Percentiles rank a stretch among this genome's conserved stretches.
phyloP scores from a whole-genome alignment of 1,284 basidiomycete genomes.

The Testicularia cyperi region DNA sequence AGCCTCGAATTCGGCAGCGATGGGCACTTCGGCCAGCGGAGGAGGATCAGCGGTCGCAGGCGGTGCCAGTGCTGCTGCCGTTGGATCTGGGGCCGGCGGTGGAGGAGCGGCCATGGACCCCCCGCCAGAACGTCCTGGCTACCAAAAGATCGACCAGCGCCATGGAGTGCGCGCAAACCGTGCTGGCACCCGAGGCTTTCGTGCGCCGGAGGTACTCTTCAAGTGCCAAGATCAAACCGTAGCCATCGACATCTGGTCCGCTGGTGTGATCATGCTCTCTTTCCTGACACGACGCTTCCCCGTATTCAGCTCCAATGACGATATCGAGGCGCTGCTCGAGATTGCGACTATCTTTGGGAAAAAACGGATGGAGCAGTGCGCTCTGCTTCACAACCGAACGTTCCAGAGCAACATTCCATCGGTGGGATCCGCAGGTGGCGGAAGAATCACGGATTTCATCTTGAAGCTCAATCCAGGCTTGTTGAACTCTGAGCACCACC shows the following conservation, averaged over 20 bases:
- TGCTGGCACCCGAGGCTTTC: slow-evolving; percentile 93
- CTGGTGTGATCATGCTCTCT: slow-evolving; percentile 86
- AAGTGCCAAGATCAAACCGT: slow-evolving; percentile 88
- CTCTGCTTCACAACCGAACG: slow-evolving; percentile 73
- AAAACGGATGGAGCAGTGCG: slow-evolving; percentile 78
- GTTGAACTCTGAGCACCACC: slow-evolving; percentile 33
- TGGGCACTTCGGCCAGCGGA: too few species aligned
- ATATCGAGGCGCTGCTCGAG: slow-evolving; percentile 93
- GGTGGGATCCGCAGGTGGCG: slow-evolving; percentile 20
- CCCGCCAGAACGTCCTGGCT: slow-evolving; percentile 51
- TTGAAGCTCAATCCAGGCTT: slow-evolving; percentile 48
- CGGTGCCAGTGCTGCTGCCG: slow-evolving; percentile 1
- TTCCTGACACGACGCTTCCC: slow-evolving; percentile 92
- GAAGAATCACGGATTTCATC: slow-evolving; percentile 49
- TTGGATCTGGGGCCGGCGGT: slow-evolving; percentile 61
- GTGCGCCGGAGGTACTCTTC: slow-evolving; percentile 91
- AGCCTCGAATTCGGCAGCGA: slow-evolving; percentile 19
- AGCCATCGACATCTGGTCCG: slow-evolving; percentile 97
- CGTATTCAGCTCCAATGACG: slow-evolving; percentile 89
- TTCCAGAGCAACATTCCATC: slow-evolving; percentile 52
- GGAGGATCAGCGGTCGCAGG: too few species aligned
- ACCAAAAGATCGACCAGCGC: slow-evolving; percentile 55
- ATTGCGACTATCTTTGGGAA: slow-evolving; percentile 85
- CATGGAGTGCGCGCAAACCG: slow-evolving; percentile 90
- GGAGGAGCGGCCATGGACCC: slow-evolving; percentile 40